phyloP scores from a whole-genome alignment of 2,329 filamentous ascomycete genomes.

The Fusarium neocosmosporiellum region DNA sequence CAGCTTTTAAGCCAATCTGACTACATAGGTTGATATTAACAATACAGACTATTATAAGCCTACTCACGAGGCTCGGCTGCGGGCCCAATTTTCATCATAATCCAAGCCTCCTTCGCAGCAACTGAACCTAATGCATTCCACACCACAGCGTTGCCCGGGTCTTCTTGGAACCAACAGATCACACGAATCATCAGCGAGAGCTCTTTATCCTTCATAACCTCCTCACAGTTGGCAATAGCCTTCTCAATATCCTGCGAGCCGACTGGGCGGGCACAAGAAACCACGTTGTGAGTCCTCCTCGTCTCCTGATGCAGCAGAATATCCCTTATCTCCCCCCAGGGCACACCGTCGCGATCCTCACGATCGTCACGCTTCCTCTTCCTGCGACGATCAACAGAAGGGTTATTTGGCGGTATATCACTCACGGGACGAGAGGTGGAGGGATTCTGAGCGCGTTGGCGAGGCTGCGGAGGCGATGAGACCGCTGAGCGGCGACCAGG shows the following conservation, averaged over 20 bases:
- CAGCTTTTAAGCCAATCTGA: not conserved
- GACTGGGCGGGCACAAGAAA: not conserved
- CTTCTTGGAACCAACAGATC: not conserved
- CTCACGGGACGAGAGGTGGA: not conserved
- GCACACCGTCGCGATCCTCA: not conserved
- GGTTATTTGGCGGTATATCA: not conserved
- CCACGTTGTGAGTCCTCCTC: not conserved
- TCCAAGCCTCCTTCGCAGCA: not conserved
- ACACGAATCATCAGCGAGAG: not conserved
- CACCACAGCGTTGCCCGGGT: not conserved
- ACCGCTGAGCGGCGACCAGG: accelerated
- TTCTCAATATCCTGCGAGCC: not conserved
- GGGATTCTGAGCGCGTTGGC: not conserved
- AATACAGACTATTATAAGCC: not conserved
- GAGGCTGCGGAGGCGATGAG: not conserved
- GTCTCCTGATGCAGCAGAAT: not conserved
- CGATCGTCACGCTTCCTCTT: not conserved
- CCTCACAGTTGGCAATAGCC: not conserved
- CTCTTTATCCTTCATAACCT: not conserved
- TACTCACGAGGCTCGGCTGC: not conserved
- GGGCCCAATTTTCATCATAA: not conserved
- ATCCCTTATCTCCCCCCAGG: not conserved
- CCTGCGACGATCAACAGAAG: not conserved
- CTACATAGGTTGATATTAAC: not conserved
- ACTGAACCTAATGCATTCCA: not conserved